Evolutionary conservation across 208 protist genomes (phyloP), one percentile per base, ranked within the genome.

Genomic region (Wallacemonas sp.): DNA sequence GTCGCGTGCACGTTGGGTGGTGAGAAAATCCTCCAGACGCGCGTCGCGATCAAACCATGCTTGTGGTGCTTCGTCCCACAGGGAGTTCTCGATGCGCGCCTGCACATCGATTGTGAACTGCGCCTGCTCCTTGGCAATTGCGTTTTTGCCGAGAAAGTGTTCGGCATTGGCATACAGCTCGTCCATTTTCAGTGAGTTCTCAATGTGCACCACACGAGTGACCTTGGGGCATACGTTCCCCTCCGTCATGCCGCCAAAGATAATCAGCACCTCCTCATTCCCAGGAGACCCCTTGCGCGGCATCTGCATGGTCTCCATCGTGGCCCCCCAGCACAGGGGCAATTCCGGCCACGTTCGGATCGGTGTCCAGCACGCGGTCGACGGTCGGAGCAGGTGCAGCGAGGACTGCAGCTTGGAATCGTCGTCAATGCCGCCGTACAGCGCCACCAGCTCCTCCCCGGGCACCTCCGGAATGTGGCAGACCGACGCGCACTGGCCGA

Each of bases 191-290:
- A 83, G 73, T 28, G 66, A 38, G 59, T 64, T 52, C 48, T 77
- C 54, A 4, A 85, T 38, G 67, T 87, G 81, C 12, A 91, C 42
- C 39, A 86, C 45, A 45, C 72, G 75, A 28, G 82, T 88, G 57
- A 57, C 57, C 45, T 73, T 69, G n/a, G 44, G 70, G 20, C 38
- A 77, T 57, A 69, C 57, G 3, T 54, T 67, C 0, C 41, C 46
- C n/a, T 66, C 68, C 1, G 69, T 74, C 77, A 89, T 84, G 16
- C 86, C 86, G 61, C 86, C 86, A 72, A 92, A 92, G 25, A 92
- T 18, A 3, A 92, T 82, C 8, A 89, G 67, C 20, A 92, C 86
- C 52, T 92, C 69, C 26, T 87, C 77, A 28, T 80, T 67, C 28
- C 57, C 54, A 5, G 41, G 41, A 32, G 36, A 38, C 23, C 23